Conservation (phyloP, 176 grass and related monocot genomes). For the Urochloa ruziziensis region DNA sequence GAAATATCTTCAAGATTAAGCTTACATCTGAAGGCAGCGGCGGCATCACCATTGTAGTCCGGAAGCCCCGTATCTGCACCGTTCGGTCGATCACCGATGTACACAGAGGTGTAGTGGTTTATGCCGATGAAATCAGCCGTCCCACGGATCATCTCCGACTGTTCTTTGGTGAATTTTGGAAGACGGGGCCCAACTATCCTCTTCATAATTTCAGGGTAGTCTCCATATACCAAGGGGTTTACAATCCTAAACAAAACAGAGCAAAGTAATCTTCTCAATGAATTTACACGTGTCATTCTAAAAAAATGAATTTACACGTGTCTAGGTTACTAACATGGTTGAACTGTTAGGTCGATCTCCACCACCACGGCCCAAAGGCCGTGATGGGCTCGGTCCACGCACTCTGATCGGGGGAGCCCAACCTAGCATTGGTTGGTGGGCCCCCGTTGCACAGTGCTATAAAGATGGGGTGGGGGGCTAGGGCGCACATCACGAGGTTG, state of each 20-base stretch:
- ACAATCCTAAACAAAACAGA: conserved; percentile 39
- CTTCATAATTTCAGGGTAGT: conserved; percentile 83
- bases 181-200: conserved; percentile 47
- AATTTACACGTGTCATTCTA: too few relatives aligned
- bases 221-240: conserved; percentile 72
- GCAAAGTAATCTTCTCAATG: too few relatives aligned
- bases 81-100: conserved; percentile 46
- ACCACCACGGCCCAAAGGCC: too few relatives aligned
- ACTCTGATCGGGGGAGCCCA: too few relatives aligned
- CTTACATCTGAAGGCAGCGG: conserved; percentile 55
- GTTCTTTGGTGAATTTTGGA: conserved; percentile 57
- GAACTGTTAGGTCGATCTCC: too few relatives aligned
- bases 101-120: conserved; percentile 74
- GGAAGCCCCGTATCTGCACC: background rate
- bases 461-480: too few relatives aligned
- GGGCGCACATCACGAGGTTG: too few relatives aligned
- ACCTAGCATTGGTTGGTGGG: too few relatives aligned
- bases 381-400: too few relatives aligned
- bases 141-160: conserved; percentile 62
- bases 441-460: too few relatives aligned
- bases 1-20: background rate
- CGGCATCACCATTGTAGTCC: conserved; percentile 57
- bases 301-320: too few relatives aligned
- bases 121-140: conserved; percentile 72
- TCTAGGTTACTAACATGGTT: too few relatives aligned